These are phyloP conservation scores for Aureobasidium sp. DNA, from an alignment of 2,329 filamentous ascomycete genomes.

Conservation along the genomic window DNA sequence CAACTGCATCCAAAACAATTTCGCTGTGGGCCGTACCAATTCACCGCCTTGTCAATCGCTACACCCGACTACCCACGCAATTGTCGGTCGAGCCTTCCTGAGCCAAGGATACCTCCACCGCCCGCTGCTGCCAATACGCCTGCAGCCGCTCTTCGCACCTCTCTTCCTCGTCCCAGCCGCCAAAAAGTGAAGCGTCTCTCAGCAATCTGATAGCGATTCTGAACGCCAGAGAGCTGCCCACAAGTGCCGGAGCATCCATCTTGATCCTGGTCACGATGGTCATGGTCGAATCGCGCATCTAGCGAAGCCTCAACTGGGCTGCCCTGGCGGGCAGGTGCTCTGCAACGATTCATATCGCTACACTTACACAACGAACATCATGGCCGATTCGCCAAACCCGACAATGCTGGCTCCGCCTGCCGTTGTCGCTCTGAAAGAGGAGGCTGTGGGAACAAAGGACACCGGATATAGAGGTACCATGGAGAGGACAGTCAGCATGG, in stretches of 20 bases:
- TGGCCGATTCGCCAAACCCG: conserved; percentile 9
- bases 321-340: conserved; percentile 17
- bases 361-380: not conserved
- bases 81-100: not conserved
- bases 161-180: not conserved
- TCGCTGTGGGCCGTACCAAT: not conserved
- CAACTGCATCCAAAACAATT: conserved; percentile 1
- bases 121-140: not conserved
- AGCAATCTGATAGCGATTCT: not conserved
- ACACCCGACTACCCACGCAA: not conserved
- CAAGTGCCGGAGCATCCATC: conserved; percentile 11
- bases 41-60: not conserved
- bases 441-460: conserved; percentile 25
- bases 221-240: not conserved
- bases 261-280: conserved; percentile 17
- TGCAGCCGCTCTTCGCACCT: not conserved
- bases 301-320: conserved; percentile 15
- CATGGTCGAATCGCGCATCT: conserved; percentile 11
- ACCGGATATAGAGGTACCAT: conserved; percentile 32
- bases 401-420: conserved; percentile 37
- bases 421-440: conserved; percentile 37
- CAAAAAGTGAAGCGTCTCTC: not conserved
- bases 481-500: conserved; percentile 66
- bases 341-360: conserved; percentile 7
- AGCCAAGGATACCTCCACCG: not conserved